Conservation (phyloP, 1,139 yeast genomes). For the Yamadazyma atmosphaerica region DNA sequence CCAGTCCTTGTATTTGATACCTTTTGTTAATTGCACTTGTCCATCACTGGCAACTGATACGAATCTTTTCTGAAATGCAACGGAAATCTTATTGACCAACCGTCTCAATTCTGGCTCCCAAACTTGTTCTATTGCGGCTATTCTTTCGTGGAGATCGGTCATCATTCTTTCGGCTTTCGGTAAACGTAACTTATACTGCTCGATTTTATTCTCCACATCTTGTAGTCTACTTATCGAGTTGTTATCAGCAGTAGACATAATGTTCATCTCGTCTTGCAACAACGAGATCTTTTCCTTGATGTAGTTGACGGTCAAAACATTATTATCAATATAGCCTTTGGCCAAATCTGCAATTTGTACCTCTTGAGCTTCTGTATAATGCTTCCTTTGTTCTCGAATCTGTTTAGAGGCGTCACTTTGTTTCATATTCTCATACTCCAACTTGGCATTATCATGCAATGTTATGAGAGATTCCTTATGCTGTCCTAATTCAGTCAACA, state of each 20-base stretch:
- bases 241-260: conserved; percentile 40
- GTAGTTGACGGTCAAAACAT: conserved; percentile 39
- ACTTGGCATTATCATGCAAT: conserved; percentile 41
- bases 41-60: conserved; percentile 84
- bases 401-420: conserved; percentile 45
- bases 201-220: conserved; percentile 32
- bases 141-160: conserved; percentile 29
- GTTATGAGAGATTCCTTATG: conserved; percentile 28
- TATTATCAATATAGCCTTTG: conserved; percentile 40
- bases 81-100: conserved; percentile 55
- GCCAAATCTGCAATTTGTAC: conserved; percentile 44
- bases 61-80: conserved; percentile 66
- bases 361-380: conserved; percentile 45
- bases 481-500: conserved; percentile 36
- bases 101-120: conserved; percentile 64
- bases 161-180: conserved; percentile 34
- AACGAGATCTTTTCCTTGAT: conserved; percentile 32
- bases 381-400: conserved; percentile 39
- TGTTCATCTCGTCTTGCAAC: conserved; percentile 40
- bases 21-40: conserved; percentile 59
- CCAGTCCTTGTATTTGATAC: conserved; percentile 71
- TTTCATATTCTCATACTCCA: conserved; percentile 41
- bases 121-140: conserved; percentile 34
- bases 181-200: conserved; percentile 26
- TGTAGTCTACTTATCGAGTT: conserved; percentile 36